Base-by-base conservation (phyloP, 106 monocot species). In the Agapanthus africanus region DNA sequence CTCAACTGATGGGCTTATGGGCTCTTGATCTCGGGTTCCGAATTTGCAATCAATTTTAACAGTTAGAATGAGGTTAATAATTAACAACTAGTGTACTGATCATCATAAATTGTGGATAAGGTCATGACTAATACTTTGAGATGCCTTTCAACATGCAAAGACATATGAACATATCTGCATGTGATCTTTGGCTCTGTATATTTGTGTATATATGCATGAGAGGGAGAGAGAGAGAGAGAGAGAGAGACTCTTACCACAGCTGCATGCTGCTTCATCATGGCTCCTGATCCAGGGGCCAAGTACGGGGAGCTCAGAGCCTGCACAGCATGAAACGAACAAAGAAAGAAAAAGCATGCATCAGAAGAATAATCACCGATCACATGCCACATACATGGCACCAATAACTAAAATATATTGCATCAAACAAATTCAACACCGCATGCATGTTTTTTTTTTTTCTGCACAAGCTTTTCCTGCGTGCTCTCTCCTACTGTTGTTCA, bases 241-340 rank as follows among this genome's bases (percentile, higher is more conserved):
- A n/a, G 40, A 54, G 26, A 66, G 19, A 18, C 11, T 61, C 65
- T 73, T 25, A 49, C 22, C 18, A 7, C 37, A 31, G 16, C 1
- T 25, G 28, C 28, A 11, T 33, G 42, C 36, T 79, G 71, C 71
- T 63, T 82, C 63, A 57, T 40, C 62, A 65, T 78, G 40, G 40
- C 73, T 28, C 50, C 70, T 31, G 77, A 46, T 59, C 79, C 76
- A 54, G 56, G 63, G 63, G 72, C 81, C 82, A 95, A 81, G 86
- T 91, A 91, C 32, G 91, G 95, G 33, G 82, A 80, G 78, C 91
- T 88, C 40, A 95, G 83, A 57, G 88, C 95, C 95, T 95, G 47
- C 56, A 54, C 1, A 56, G 2, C 42, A 66, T 35, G 60, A 35
- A 34, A 34, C 34, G 35, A 61, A 11, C 0, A 0, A 56, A 35